Conservation (phyloP, 2,329 filamentous ascomycete genomes). For the Onygenales sp. region DNA sequence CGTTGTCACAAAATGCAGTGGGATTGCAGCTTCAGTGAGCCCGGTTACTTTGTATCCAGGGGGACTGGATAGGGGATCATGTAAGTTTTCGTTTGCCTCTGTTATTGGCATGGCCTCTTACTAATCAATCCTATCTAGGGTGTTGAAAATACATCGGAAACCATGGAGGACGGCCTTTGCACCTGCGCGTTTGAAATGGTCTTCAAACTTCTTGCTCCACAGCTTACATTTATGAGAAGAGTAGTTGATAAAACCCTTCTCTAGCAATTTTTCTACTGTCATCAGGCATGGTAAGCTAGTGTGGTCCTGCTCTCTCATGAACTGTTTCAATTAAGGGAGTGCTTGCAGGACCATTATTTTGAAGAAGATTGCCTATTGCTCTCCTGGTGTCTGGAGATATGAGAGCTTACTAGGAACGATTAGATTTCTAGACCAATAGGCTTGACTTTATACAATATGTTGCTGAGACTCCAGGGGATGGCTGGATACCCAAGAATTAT, state of each 20-base stretch:
- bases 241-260: slow-evolving; percentile 26
- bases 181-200: slow-evolving; percentile 20
- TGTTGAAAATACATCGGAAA: slow-evolving; percentile 16
- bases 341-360: slow-evolving; percentile 29
- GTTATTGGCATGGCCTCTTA: slow-evolving; percentile 5
- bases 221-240: slow-evolving; percentile 13
- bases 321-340: slow-evolving; percentile 28
- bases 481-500: slow-evolving; percentile 8
- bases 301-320: slow-evolving; percentile 30
- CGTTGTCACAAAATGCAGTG: slow-evolving; percentile 11
- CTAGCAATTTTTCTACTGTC: slow-evolving; percentile 31
- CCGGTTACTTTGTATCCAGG: slow-evolving; percentile 23
- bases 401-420: slow-evolving; percentile 8
- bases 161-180: slow-evolving; percentile 12
- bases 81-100: slow-evolving; percentile 18
- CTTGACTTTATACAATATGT: slow-evolving; percentile 10
- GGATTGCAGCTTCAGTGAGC: slow-evolving; percentile 16
- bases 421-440: slow-evolving; percentile 8
- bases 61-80: slow-evolving; percentile 28
- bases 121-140: slow-evolving; percentile 22
- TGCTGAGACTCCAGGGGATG: slow-evolving; percentile 10
- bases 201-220: slow-evolving; percentile 8
- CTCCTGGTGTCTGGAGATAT: slow-evolving; percentile 5
- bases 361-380: slow-evolving; percentile 12
- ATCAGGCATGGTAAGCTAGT: slow-evolving; percentile 33